phyloP scores from a whole-genome alignment of 306 rosid genomes.

The Fragaria iinumae region DNA sequence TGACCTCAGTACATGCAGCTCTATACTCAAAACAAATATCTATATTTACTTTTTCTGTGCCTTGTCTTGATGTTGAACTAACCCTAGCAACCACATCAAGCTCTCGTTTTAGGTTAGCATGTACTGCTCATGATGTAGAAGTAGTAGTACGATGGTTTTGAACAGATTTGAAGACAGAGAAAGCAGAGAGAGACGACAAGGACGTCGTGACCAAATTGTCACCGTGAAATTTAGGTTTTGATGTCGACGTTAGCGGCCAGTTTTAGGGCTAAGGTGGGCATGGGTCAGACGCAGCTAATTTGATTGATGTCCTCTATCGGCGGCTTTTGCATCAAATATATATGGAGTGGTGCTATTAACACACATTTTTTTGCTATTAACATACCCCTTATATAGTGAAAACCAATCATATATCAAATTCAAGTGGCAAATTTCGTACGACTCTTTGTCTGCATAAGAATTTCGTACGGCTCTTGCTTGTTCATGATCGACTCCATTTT shows the following conservation, averaged over 20 bases:
- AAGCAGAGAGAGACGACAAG: not conserved
- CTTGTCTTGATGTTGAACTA: not conserved
- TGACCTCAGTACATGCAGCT: not conserved
- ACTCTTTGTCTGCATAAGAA: not conserved
- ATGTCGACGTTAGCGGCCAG: conserved; percentile 16
- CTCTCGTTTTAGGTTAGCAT: not conserved
- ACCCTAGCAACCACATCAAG: not conserved
- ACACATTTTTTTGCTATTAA: too few relatives aligned
- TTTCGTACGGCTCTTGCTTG: not conserved
- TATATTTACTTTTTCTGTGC: not conserved
- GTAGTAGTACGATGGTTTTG: not conserved
- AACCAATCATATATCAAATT: too few relatives aligned
- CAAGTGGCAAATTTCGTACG: too few relatives aligned
- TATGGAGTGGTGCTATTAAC: too few relatives aligned
- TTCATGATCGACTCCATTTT: not conserved
- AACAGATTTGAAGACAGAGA: not conserved
- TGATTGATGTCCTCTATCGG: too few relatives aligned
- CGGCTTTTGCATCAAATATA: not conserved
- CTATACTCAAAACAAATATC: not conserved
- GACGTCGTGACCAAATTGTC: not conserved
- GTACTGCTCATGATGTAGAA: not conserved
- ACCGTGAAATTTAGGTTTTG: not conserved
- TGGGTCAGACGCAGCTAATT: not conserved
- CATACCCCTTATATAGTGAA: too few relatives aligned
- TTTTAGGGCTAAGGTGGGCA: not conserved